These are phyloP conservation scores for Inga laurina DNA, from an alignment of 306 rosid genomes.

Conservation along the genomic window DNA sequence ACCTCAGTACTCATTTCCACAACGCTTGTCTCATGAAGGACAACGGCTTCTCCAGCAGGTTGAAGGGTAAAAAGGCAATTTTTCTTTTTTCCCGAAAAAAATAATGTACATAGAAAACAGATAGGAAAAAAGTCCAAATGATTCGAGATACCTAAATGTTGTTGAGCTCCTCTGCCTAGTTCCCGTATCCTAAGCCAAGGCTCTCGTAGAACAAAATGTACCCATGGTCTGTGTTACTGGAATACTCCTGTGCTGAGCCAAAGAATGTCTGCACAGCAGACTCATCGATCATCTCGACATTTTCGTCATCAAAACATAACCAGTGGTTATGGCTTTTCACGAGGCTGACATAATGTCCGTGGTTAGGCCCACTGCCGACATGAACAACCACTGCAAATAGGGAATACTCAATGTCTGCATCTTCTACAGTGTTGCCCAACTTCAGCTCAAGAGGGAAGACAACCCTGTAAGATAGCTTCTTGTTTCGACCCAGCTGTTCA, in stretches of 20 bases:
- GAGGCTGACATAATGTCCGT: slow-evolving; percentile 88
- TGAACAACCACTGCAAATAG: slow-evolving; percentile 94
- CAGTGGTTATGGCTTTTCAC: slow-evolving; percentile 98
- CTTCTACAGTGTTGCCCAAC: slow-evolving; percentile 80
- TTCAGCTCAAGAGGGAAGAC: slow-evolving; percentile 90
- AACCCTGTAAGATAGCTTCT: slow-evolving; percentile 84
- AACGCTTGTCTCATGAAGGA: slow-evolving; percentile 54
- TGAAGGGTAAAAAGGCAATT: slow-evolving; percentile 18
- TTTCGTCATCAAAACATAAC: slow-evolving; percentile 91
- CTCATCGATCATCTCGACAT: slow-evolving; percentile 92
- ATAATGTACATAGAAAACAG: slow-evolving; percentile 33
- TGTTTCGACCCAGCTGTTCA: slow-evolving; percentile 89
- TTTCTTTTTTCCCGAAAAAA: slow-evolving; percentile 12
- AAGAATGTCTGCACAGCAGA: slow-evolving; percentile 94
- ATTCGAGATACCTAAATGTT: slow-evolving; percentile 49
- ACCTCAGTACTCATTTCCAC: slow-evolving; percentile 63
- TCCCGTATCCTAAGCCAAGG: slow-evolving; percentile 55
- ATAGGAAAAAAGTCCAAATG: slow-evolving; percentile 41
- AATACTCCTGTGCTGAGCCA: slow-evolving; percentile 86
- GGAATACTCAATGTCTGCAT: slow-evolving; percentile 81
- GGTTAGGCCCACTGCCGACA: slow-evolving; percentile 92
- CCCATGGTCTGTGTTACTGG: slow-evolving; percentile 86
- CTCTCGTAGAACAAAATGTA: slow-evolving; percentile 86
- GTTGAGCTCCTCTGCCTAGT: slow-evolving; percentile 40
- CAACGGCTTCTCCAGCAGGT: slow-evolving; percentile 66